These are phyloP conservation scores for Crithidia mellificae DNA, from an alignment of 208 protist genomes.

Conservation along the genomic window DNA sequence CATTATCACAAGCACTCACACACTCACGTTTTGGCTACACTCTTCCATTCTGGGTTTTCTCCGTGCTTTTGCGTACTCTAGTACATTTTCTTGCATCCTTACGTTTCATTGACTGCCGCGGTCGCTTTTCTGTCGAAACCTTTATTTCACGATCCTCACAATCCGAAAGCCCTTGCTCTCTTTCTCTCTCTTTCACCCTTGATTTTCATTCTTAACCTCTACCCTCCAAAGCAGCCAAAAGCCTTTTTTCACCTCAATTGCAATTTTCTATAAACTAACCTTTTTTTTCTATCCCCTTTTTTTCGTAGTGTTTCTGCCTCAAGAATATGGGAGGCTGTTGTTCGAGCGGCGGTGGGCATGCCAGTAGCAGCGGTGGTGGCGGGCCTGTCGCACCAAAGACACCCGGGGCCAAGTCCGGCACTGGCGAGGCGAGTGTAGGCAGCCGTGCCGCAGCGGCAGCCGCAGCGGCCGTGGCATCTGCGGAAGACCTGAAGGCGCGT, in stretches of 20 bases:
- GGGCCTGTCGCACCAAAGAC: constrained; percentile 1
- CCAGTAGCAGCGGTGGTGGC: not conserved
- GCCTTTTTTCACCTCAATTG: not conserved
- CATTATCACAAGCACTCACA: too few relatives aligned
- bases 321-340: constrained; percentile 28
- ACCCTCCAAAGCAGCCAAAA: not conserved
- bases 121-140: too few relatives aligned
- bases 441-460: constrained; percentile 8
- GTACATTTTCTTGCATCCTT: too few relatives aligned
- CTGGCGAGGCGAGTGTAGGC: not conserved
- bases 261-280: not conserved
- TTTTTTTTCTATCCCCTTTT: not conserved
- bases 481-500: constrained; percentile 40
- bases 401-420: not conserved
- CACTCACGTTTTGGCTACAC: too few relatives aligned
- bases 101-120: too few relatives aligned
- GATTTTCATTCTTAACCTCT: too few relatives aligned
- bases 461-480: constrained; percentile 9
- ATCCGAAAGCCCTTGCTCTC: too few relatives aligned
- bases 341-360: not conserved
- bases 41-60: too few relatives aligned
- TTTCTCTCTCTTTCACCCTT: too few relatives aligned
- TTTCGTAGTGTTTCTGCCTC: not conserved
- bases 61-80: too few relatives aligned
- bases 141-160: too few relatives aligned